Evolutionary conservation across 2,329 filamentous ascomycete genomes (phyloP), one percentile per base, ranked within the genome.

Genomic region (Stagonosporopsis rhizophila): DNA sequence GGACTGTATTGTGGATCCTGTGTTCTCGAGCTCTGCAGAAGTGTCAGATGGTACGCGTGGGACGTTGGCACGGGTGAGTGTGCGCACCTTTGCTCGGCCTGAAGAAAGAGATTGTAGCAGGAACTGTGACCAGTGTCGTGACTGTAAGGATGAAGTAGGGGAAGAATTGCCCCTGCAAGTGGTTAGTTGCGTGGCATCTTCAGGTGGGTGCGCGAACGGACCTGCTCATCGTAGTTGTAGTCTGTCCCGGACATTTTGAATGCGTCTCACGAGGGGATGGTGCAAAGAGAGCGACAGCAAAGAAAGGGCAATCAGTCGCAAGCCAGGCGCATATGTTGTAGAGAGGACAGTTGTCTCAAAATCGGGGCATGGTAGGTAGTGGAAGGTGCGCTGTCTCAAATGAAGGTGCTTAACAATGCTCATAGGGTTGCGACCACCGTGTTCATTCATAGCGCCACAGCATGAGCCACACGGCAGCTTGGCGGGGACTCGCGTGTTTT

Each of bases 61-160:
- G 39, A 47, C 25, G 41, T 37, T n/a, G 39, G 27, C 27, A 15
- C 19, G 28, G 52, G 38, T 40, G 39, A 50, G 37, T 53, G 57
- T 66, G 65, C 77, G 65, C 69, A 86, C 84, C 82, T 81, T 87
- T 91, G 76, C 85, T 90, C 40, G 91, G 87, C 74, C 89, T 89
- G 71, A 97, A 83, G 67, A 96, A 87, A 64, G 88, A 90, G 79
- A 96, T 96, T 70, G 94, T 96, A 71, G 96, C 84, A 60, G 94
- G 93, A 56, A 96, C 80, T 30, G 95, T 97, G 78, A 97, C 85
- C 66, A 99, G 87, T 72, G 89, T 88, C 61, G 89, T 87, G 71
- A 98, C 84, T 39, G 93, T 97, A 75, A 97, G 88, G 79, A 98
- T 89, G 83, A 99, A 99, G 85, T 96, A 96, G 67, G 96, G 95